A percentile compares a stretch with the other conserved stretches of the same genome.
Conservation (phyloP, 768 basidiomycete species). For the Auricularia heimuer region DNA sequence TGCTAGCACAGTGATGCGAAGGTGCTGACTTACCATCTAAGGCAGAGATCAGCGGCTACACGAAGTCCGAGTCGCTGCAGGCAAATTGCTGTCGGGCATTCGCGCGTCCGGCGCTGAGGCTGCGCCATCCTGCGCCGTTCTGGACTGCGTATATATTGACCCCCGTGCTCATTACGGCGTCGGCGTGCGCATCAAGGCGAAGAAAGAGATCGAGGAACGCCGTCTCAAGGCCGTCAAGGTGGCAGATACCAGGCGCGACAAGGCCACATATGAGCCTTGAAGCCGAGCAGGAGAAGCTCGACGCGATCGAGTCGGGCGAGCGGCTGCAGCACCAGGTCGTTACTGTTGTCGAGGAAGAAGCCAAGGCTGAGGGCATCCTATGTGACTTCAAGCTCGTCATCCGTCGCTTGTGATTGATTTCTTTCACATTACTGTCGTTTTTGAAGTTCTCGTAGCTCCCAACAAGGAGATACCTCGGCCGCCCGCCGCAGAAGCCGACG, state of each 20-base stretch:
- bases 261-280: background rate
- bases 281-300: background rate
- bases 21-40: too few relatives aligned
- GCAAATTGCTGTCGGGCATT: too few relatives aligned
- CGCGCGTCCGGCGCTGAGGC: too few relatives aligned
- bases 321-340: background rate
- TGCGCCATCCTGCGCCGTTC: too few relatives aligned
- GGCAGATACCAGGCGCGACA: background rate
- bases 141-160: too few relatives aligned
- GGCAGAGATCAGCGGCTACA: too few relatives aligned
- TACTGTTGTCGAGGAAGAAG: background rate
- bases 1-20: too few relatives aligned
- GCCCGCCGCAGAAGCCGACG: background rate
- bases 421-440: background rate
- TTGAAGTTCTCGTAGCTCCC: background rate
- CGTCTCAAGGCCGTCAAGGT: background rate
- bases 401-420: background rate
- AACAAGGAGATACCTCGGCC: background rate
- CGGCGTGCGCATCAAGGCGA: background rate
- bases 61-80: too few relatives aligned
- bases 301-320: background rate
- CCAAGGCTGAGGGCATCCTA: background rate
- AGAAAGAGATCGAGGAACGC: background rate
- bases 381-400: background rate
- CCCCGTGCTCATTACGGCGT: background rate